Evolutionary conservation across 1,284 basidiomycete species (phyloP).

Genomic region (Austroboletus rostrupii): DNA sequence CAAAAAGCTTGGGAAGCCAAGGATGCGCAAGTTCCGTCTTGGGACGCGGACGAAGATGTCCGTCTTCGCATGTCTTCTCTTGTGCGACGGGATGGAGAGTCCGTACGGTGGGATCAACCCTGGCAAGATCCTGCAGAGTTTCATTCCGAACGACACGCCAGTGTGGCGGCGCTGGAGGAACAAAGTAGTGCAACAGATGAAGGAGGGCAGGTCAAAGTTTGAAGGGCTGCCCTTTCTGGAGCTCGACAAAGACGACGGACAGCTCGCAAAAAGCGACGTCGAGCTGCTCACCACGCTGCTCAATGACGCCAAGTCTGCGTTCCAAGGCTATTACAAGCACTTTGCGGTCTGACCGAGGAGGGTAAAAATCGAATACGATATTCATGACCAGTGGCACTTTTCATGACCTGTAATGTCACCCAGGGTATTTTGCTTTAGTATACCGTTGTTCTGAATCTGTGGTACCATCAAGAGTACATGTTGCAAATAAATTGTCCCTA

Average conservation of each 20-base stretch:
- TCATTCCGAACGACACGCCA: constrained; percentile 27
- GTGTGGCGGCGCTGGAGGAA: constrained; percentile 29
- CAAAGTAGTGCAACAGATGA: constrained; percentile 23
- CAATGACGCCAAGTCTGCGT: constrained; percentile 20
- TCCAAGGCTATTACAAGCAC: constrained; percentile 19
- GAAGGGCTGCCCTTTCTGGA: constrained; percentile 1
- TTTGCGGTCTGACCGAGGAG: not conserved
- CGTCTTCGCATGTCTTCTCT: constrained; percentile 21
- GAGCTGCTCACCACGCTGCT: constrained; percentile 20
- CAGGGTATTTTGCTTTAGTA: too few species aligned
- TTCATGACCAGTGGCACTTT: too few species aligned
- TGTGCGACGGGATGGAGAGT: constrained; percentile 2
- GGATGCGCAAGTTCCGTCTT: constrained; percentile 10
- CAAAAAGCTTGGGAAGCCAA: constrained; percentile 5
- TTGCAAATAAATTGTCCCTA: too few species aligned
- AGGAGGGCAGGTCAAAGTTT: not conserved
- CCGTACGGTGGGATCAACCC: constrained; percentile 10
- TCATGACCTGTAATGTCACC: too few species aligned
- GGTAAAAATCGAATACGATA: too few species aligned
- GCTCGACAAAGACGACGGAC: constrained; percentile 13
- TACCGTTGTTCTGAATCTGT: too few species aligned
- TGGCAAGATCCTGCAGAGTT: constrained; percentile 17
- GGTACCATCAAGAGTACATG: too few species aligned
- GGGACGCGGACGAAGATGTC: constrained; percentile 14
- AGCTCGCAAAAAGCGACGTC: constrained; percentile 11